A percentile compares a stretch with the other conserved stretches of the same genome.
phyloP scores from a whole-genome alignment of 2,329 filamentous ascomycete species.

The Penicillium sp. region DNA sequence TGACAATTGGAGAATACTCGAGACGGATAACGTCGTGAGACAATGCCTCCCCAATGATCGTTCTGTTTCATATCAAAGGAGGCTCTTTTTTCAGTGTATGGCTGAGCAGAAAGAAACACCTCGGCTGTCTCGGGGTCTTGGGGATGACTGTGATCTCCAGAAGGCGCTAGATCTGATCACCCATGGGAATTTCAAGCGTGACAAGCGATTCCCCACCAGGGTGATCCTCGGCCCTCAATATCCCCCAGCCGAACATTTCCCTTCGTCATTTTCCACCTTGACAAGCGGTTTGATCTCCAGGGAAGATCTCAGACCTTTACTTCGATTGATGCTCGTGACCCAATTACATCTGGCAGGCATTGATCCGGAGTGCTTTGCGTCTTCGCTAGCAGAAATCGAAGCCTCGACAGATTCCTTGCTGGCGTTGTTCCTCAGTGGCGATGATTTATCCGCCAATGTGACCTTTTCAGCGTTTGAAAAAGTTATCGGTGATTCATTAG shows the following conservation, averaged over 20 bases:
- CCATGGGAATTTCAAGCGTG: neutral
- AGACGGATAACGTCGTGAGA: neutral
- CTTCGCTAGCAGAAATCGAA: neutral
- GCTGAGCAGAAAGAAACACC: neutral
- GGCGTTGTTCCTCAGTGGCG: neutral
- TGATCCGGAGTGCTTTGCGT: neutral
- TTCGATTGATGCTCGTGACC: neutral
- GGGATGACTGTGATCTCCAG: neutral
- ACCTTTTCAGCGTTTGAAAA: neutral
- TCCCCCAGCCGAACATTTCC: neutral
- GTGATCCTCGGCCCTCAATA: neutral
- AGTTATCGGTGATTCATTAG: neutral
- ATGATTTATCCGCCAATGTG: neutral
- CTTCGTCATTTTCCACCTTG: neutral
- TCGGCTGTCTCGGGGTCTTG: neutral
- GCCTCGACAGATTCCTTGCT: neutral
- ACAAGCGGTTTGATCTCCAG: neutral
- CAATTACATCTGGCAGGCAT: neutral
- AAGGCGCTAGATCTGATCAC: neutral
- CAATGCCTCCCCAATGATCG: neutral
- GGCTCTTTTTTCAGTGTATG: neutral
- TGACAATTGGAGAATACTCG: neutral
- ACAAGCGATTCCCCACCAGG: neutral
- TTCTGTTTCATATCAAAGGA: neutral
- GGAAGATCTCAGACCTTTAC: neutral